Percentiles rank a stretch among this genome's conserved stretches.
Evolutionary conservation across 2,329 filamentous ascomycete species (phyloP).

Genomic region (Aspergillus neotritici): DNA sequence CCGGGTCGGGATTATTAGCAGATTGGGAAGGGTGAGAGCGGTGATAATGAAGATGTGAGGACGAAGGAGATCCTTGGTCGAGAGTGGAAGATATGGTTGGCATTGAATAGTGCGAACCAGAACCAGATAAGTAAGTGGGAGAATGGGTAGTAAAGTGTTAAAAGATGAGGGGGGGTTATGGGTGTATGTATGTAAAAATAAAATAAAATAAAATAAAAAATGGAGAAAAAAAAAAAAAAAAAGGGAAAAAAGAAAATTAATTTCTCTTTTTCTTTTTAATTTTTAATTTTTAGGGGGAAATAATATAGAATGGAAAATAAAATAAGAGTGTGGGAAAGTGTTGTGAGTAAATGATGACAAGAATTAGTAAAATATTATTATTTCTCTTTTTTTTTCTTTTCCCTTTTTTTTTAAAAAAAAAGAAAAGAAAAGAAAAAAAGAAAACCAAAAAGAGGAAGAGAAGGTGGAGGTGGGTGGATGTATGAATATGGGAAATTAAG

Average conservation of each 20-base stretch:
- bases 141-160: conserved; percentile 5
- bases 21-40: conserved; percentile 18
- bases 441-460: conserved; percentile 5
- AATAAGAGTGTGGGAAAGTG: conserved; percentile 12
- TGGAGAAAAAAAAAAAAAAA: conserved; percentile 12
- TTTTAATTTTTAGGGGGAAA: conserved; percentile 6
- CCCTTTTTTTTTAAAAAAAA: background rate
- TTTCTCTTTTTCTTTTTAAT: background rate
- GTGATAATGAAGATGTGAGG: conserved; percentile 25
- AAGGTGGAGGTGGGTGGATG: background rate
- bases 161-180: conserved; percentile 10
- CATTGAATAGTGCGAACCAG: conserved; percentile 37
- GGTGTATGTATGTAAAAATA: conserved; percentile 11
- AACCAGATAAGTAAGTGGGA: conserved; percentile 19
- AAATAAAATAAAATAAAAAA: conserved; percentile 13
- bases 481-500: background rate
- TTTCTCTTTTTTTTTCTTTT: background rate
- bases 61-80: conserved; percentile 35
- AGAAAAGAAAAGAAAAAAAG: conserved; percentile 5
- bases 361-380: background rate
- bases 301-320: conserved; percentile 6
- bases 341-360: conserved; percentile 15
- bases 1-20: conserved; percentile 24
- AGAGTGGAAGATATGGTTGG: conserved; percentile 37
- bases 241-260: conserved; percentile 9